Base-by-base conservation (phyloP, 2,329 filamentous ascomycete genomes). In the Parafenestella ontariensis region DNA sequence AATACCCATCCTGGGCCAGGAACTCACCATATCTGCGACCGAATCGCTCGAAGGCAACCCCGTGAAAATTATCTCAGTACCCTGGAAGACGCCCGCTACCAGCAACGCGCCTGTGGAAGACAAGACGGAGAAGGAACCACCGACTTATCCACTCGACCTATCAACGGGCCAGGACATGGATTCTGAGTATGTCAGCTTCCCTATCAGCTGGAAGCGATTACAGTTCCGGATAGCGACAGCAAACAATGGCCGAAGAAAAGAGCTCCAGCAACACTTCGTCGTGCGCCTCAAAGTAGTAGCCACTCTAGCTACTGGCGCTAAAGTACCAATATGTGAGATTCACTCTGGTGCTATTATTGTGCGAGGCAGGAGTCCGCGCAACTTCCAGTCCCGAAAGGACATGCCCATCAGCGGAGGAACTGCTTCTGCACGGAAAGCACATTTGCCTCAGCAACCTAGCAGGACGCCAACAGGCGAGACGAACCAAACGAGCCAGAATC, bases 141-240 rank as follows among this genome's bases (percentile, higher is more conserved):
- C 90, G 0, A 85, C 91, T 1, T 87, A 96, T 54, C 91, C 91
- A 1, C 78, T 97, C 58, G 86, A 88, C 66, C 80, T 84, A 48
- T 84, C 84, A 72, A 82, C 82, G 34, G 79, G 92, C 80, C 82
- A 87, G 59, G 84, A 96, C 31, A 77, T 86, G 64, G 90, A 94
- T 49, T 89, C 90, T 6, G 93, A 96, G 62, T 94, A 90, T 62
- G 91, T 91, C 15, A 92, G 91, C 40, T 96, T 96, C 67, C 93
- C 93, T 4, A 93, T 98, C 60, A 91, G 92, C 42, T 98, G 94
- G 92, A 92, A 95, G 68, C 85, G 94, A 53, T 79, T 98, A 58
- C 94, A 98, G 69, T 98, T 98, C 72, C 85, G 94, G 66, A 96
- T 94, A 74, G 94, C 94, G 17, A 98, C 94, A 8, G 94, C 94